phyloP scores from a whole-genome alignment of 2,329 filamentous ascomycete species.

The Geosmithia morbida region DNA sequence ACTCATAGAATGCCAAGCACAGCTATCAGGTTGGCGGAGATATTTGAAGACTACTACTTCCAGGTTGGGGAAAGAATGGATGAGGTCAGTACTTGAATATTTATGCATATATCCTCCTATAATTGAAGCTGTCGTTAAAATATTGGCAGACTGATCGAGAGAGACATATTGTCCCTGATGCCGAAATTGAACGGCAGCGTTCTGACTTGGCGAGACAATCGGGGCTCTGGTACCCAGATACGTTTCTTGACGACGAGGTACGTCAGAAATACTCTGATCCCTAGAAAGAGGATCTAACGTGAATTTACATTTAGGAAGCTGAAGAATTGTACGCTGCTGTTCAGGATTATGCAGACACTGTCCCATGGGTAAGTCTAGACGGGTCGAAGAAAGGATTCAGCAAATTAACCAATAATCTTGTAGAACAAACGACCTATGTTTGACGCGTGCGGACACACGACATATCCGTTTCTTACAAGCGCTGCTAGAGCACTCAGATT shows the following conservation, averaged over 20 bases:
- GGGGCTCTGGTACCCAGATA: not conserved
- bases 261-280: not conserved
- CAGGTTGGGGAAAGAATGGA: not conserved
- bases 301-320: not conserved
- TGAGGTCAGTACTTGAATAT: not conserved
- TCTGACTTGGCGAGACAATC: not conserved
- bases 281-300: too few relatives aligned
- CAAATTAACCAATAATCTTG: not conserved
- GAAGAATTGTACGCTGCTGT: not conserved
- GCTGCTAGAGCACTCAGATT: not conserved
- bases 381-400: not conserved
- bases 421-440: not conserved
- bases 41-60: not conserved
- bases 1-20: slow-evolving; percentile 1
- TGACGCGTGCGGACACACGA: not conserved
- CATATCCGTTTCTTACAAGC: slow-evolving; percentile 1
- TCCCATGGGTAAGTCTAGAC: slow-evolving; percentile 1
- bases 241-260: not conserved
- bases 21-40: not conserved
- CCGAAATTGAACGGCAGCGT: not conserved
- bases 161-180: not conserved
- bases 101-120: too few relatives aligned
- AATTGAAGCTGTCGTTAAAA: too few relatives aligned
- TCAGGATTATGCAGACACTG: not conserved
- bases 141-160: not conserved